These are phyloP conservation scores for Coemansia sp. DNA, from an alignment of 192 early-diverging fungal genomes.

Conservation along the genomic window DNA sequence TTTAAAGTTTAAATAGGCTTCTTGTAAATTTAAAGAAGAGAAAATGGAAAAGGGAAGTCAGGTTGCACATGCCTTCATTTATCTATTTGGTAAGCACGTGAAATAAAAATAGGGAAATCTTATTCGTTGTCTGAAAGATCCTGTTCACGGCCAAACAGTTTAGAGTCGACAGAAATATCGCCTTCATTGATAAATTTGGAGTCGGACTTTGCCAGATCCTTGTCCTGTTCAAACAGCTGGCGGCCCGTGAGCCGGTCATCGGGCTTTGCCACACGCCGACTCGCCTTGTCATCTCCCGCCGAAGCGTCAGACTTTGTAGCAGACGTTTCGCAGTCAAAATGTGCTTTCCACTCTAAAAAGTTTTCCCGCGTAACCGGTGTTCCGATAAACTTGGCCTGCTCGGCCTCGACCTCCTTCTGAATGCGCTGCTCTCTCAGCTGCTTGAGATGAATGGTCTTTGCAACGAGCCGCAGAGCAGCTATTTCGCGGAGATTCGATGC, in stretches of 20 bases:
- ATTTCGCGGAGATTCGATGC: constrained; percentile 73
- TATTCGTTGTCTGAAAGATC: constrained; percentile 59
- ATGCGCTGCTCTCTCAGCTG: constrained; percentile 54
- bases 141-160: constrained; percentile 70
- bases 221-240: constrained; percentile 90
- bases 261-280: constrained; percentile 28
- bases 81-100: constrained; percentile 1
- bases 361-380: constrained; percentile 76
- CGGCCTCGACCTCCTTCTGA: constrained; percentile 68
- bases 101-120: constrained; percentile 16
- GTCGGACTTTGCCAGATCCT: constrained; percentile 80
- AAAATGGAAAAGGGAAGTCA: neutral
- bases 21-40: neutral
- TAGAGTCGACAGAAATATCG: constrained; percentile 81
- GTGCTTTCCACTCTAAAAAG: constrained; percentile 77
- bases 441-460: constrained; percentile 56
- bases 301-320: neutral
- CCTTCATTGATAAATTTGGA: constrained; percentile 78
- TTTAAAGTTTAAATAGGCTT: neutral
- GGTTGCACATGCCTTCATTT: neutral
- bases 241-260: constrained; percentile 64
- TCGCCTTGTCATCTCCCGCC: neutral
- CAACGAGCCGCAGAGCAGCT: constrained; percentile 61
- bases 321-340: constrained; percentile 73
- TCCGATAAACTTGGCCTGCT: constrained; percentile 74